These are phyloP conservation scores for Dictyostelium firmibasis DNA, from an alignment of 78 protist genomes.

Conservation along the genomic window DNA sequence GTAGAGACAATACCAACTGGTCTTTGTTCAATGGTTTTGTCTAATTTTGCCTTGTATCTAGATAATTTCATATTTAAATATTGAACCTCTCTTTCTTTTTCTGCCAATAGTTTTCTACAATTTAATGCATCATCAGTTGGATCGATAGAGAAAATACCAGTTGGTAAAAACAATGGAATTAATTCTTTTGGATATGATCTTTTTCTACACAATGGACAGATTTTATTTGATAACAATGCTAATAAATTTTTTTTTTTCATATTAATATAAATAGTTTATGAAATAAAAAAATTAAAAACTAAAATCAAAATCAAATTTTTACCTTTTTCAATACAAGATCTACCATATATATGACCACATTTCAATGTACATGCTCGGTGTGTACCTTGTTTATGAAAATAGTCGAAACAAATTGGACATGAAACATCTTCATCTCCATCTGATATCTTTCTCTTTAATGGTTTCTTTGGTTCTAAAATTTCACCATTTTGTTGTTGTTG, in stretches of 20 bases:
- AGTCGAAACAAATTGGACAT: conserved; percentile 33
- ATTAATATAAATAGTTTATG: no score
- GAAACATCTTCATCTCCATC: background rate
- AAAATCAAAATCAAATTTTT: no score
- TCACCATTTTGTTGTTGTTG: background rate
- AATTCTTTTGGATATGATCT: background rate
- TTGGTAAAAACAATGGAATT: background rate
- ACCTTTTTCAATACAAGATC: background rate
- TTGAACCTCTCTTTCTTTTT: conserved; percentile 5
- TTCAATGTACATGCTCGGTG: conserved; percentile 13
- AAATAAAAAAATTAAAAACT: no score
- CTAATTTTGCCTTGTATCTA: background rate
- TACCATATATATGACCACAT: conserved; percentile 63
- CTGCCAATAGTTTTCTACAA: background rate
- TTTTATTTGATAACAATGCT: background rate
- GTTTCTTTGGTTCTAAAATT: background rate
- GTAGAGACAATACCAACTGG: background rate
- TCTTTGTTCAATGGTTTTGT: background rate
- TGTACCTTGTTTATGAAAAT: background rate
- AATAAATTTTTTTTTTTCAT: no score
- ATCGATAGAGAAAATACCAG: background rate
- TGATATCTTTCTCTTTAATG: background rate
- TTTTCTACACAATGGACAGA: conserved; percentile 11
- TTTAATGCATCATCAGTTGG: conserved; percentile 24
- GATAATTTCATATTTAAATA: background rate